phyloP scores from a whole-genome alignment of 345 rosid species.

The Eucalyptus cloeziana region DNA sequence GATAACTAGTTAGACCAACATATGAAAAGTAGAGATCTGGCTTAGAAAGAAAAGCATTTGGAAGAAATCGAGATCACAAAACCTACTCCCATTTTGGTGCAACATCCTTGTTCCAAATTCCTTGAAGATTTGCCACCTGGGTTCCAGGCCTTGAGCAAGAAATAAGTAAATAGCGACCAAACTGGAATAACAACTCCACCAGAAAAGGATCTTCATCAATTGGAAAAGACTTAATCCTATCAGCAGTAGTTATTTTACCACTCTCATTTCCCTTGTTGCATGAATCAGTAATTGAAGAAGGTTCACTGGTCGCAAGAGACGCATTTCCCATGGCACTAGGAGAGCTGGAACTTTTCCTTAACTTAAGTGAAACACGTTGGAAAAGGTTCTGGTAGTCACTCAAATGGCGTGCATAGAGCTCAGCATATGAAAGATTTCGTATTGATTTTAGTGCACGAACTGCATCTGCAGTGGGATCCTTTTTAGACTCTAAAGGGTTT shows the following conservation, averaged over 20 bases:
- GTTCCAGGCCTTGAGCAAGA: constrained; percentile 90
- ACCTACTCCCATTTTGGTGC: constrained; percentile 91
- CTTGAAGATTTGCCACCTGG: constrained; percentile 88
- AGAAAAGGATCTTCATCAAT: constrained; percentile 74
- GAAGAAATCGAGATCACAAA: neutral
- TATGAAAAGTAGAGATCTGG: neutral
- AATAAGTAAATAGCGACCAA: constrained; percentile 85
- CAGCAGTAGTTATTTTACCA: constrained; percentile 43
- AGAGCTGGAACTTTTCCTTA: constrained; percentile 25
- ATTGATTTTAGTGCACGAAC: constrained; percentile 23
- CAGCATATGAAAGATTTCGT: constrained; percentile 38
- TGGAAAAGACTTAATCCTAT: constrained; percentile 66
- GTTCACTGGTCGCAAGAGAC: neutral
- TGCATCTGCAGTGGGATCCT: constrained; percentile 41
- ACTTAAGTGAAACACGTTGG: constrained; percentile 61
- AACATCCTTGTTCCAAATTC: constrained; percentile 85
- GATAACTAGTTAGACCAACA: neutral
- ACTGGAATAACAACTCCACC: constrained; percentile 78
- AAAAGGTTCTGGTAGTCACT: constrained; percentile 73
- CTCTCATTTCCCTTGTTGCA: neutral
- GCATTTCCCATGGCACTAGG: constrained; percentile 3
- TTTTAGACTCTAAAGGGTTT: constrained; percentile 62
- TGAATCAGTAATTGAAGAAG: neutral
- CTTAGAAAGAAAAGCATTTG: neutral
- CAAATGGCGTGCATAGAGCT: constrained; percentile 52